phyloP scores from a whole-genome alignment of 257 asterid species.

The Leptodermis oblonga region DNA sequence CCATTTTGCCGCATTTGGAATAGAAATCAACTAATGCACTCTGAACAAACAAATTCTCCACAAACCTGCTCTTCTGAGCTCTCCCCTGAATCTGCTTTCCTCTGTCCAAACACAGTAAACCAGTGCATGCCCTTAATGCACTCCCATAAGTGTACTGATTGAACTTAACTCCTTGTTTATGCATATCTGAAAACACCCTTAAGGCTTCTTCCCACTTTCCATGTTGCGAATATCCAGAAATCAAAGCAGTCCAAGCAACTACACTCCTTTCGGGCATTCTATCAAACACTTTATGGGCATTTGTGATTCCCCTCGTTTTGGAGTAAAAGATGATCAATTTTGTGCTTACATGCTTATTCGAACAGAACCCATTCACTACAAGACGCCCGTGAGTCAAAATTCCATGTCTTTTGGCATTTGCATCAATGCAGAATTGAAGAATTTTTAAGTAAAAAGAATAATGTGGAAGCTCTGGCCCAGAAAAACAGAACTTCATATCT shows the following conservation, averaged over 20 bases:
- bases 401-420: constrained; percentile 30
- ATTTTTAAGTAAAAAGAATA: constrained; percentile 39
- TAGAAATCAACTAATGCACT: constrained; percentile 59
- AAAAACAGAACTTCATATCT: constrained; percentile 3
- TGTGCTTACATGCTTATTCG: constrained; percentile 31
- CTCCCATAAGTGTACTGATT: constrained; percentile 64
- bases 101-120: constrained; percentile 26
- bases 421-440: constrained; percentile 38
- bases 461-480: constrained; percentile 14
- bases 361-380: constrained; percentile 26
- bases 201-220: constrained; percentile 36
- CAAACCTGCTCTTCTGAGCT: constrained; percentile 41
- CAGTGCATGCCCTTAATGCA: constrained; percentile 44
- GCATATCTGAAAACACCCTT: constrained; percentile 40
- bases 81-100: constrained; percentile 54
- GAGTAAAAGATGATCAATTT: constrained; percentile 47
- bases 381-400: constrained; percentile 35
- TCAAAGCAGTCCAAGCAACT: constrained; percentile 59
- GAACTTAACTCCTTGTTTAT: constrained; percentile 35
- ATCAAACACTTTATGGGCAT: constrained; percentile 41
- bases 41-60: constrained; percentile 43
- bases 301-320: constrained; percentile 26
- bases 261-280: constrained; percentile 35
- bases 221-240: constrained; percentile 44
- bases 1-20: constrained; percentile 50